phyloP scores from a whole-genome alignment of 257 asterid genomes.

The Przewalskia tangutica region DNA sequence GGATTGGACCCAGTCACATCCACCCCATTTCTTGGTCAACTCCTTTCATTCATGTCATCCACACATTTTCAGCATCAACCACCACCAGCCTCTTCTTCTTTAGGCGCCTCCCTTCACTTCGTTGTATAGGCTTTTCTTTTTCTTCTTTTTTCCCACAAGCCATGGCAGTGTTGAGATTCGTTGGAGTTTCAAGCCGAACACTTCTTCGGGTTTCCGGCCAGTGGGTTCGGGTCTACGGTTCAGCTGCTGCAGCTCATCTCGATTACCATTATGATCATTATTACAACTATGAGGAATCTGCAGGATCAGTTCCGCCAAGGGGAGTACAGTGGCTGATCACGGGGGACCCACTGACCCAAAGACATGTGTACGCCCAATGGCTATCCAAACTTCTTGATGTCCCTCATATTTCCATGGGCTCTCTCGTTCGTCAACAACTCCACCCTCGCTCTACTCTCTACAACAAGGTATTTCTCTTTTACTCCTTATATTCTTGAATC shows the following conservation, averaged over 20 bases:
- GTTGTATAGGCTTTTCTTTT: too few relatives aligned
- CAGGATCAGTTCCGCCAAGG: conserved; percentile 46
- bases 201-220: conserved; percentile 5
- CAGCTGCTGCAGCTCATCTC: conserved; percentile 66
- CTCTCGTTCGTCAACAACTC: conserved; percentile 80
- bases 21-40: not conserved
- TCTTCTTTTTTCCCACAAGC: conserved; percentile 3
- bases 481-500: not conserved
- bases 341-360: conserved; percentile 68
- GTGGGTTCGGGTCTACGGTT: conserved; percentile 35
- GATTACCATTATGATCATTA: conserved; percentile 2
- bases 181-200: conserved; percentile 34
- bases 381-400: conserved; percentile 69
- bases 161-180: conserved; percentile 57
- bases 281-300: conserved; percentile 21
- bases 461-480: conserved; percentile 36
- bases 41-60: conserved; percentile 1
- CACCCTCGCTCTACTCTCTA: conserved; percentile 63
- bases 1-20: not conserved
- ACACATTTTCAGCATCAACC: conserved; percentile 7
- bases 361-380: conserved; percentile 73
- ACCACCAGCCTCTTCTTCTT: conserved; percentile 1
- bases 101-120: not conserved
- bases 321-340: conserved; percentile 93
- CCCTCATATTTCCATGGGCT: conserved; percentile 86